A percentile compares a stretch with the other conserved stretches of the same genome.
Evolutionary conservation across 495 filamentous ascomycete genomes (phyloP).

Genomic region (Tuber borchii): DNA sequence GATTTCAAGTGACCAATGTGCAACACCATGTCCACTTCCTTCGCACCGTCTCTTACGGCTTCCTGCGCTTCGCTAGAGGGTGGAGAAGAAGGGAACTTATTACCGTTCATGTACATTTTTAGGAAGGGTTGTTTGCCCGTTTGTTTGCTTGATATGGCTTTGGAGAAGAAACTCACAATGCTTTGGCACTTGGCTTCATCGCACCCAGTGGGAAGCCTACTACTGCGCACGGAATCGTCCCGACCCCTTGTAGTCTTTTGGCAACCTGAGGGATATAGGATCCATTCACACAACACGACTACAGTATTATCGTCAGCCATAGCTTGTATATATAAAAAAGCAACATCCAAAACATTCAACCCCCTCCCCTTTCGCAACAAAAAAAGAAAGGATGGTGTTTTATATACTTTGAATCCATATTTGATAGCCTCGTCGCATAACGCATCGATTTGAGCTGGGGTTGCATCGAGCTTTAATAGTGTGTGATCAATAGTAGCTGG

Average conservation of each 20-base stretch:
- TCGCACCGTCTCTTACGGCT: constrained; percentile 55
- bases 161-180: constrained; percentile 40
- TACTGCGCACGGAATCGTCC: constrained; percentile 56
- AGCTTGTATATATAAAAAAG: neutral
- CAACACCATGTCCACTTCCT: constrained; percentile 64
- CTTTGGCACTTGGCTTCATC: constrained; percentile 51
- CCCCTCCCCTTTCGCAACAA: constrained; percentile 15
- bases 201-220: constrained; percentile 64
- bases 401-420: constrained; percentile 53
- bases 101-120: neutral
- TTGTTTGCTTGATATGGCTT: constrained; percentile 13
- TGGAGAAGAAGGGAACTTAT: neutral
- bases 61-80: constrained; percentile 49
- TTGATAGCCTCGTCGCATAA: constrained; percentile 58
- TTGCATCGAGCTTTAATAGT: constrained; percentile 53
- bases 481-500: constrained; percentile 58
- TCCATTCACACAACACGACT: constrained; percentile 39
- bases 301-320: constrained; percentile 1
- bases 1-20: constrained; percentile 53
- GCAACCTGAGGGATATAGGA: constrained; percentile 50
- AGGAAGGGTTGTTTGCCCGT: neutral
- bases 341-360: neutral
- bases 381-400: constrained; percentile 14
- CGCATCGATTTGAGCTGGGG: constrained; percentile 51
- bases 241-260: constrained; percentile 49